phyloP scores from a whole-genome alignment of 495 filamentous ascomycete genomes.

The Penicillium goetzii region DNA sequence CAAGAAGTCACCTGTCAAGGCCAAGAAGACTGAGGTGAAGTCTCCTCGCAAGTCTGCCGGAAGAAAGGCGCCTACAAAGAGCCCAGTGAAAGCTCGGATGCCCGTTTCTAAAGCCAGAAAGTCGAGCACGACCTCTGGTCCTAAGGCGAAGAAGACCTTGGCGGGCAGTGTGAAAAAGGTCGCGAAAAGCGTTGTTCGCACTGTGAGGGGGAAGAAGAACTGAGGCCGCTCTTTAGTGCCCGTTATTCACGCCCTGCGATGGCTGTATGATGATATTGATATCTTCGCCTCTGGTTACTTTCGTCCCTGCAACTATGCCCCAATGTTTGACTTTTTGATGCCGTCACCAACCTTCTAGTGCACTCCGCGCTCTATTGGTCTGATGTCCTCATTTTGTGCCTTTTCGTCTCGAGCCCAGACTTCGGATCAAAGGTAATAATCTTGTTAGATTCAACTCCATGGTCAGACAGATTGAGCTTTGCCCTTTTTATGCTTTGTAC shows the following conservation, averaged over 20 bases:
- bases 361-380: background rate
- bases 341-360: too few species aligned
- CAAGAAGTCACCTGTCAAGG: slow-evolving; percentile 18
- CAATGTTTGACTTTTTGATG: background rate
- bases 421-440: background rate
- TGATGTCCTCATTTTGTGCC: background rate
- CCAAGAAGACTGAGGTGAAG: slow-evolving; percentile 21
- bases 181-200: slow-evolving; percentile 22
- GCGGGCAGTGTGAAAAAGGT: slow-evolving; percentile 24
- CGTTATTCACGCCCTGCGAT: background rate
- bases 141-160: slow-evolving; percentile 18
- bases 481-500: background rate
- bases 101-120: slow-evolving; percentile 18
- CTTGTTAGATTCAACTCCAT: background rate
- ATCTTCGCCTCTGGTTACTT: background rate
- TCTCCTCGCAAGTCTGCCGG: slow-evolving; percentile 26
- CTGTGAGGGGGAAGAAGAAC: slow-evolving; percentile 28
- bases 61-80: slow-evolving; percentile 21
- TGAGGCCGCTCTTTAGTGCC: slow-evolving; percentile 3
- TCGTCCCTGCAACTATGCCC: background rate
- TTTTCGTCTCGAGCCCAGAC: background rate
- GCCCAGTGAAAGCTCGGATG: slow-evolving; percentile 18
- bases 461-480: background rate
- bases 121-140: slow-evolving; percentile 13
- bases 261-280: background rate